These are phyloP conservation scores for Talaromyces sp. DNA, from an alignment of 2,329 filamentous ascomycete genomes.

Conservation along the genomic window DNA sequence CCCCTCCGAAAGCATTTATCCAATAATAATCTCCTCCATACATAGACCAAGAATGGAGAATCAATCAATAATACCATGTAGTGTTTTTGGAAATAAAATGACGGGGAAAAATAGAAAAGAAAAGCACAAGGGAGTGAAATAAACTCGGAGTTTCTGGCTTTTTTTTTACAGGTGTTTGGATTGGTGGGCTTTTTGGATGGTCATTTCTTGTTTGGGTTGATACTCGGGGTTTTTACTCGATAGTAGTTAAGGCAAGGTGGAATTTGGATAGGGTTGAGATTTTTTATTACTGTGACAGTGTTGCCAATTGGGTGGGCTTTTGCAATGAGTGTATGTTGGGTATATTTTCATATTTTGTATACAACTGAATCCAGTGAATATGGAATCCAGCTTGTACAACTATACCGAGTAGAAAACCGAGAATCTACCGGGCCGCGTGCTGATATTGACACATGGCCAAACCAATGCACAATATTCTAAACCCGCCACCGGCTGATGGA, in stretches of 20 bases:
- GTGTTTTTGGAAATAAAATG: not conserved
- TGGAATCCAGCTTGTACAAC: too few species aligned
- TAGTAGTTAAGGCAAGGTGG: too few species aligned
- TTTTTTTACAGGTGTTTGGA: too few species aligned
- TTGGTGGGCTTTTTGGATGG: too few species aligned
- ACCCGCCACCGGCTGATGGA: not conserved
- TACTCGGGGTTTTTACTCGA: not conserved
- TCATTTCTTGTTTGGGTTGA: not conserved
- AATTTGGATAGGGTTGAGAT: too few species aligned
- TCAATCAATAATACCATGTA: not conserved
- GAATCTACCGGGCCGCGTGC: too few species aligned
- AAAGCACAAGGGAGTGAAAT: not conserved
- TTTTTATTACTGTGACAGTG: not conserved
- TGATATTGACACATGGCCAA: not conserved
- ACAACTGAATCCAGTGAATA: too few species aligned
- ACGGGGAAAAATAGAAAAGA: not conserved
- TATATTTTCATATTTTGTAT: too few species aligned
- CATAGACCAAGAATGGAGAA: not conserved
- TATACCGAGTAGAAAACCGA: too few species aligned
- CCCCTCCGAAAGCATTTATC: too few species aligned
- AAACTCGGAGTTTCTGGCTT: not conserved
- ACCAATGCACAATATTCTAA: not conserved
- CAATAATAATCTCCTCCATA: not conserved
- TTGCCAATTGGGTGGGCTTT: not conserved
- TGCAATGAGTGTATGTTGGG: too few species aligned